Percentiles rank a stretch among this genome's conserved stretches.
These are phyloP conservation scores for Salix arbutifolia DNA, from an alignment of 345 rosid genomes.

Conservation along the genomic window DNA sequence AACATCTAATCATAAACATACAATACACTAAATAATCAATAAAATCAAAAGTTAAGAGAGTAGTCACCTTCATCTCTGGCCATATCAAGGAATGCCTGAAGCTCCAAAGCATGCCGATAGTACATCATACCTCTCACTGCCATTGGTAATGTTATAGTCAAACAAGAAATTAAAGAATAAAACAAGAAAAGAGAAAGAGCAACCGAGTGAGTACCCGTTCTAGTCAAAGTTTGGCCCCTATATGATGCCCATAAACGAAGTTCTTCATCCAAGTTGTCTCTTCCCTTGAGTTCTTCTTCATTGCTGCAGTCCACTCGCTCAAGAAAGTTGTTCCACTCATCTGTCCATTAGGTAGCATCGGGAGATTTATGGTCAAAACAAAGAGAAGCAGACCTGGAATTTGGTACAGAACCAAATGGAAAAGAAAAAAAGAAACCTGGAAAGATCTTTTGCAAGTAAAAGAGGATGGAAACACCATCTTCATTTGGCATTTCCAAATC, in stretches of 20 bases:
- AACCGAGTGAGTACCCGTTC: constrained; percentile 60
- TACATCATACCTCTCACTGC: constrained; percentile 99
- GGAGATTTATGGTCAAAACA: not conserved
- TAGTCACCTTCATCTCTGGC: constrained; percentile 84
- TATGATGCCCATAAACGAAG: constrained; percentile 98
- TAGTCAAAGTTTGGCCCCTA: constrained; percentile 96
- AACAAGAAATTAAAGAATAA: not conserved
- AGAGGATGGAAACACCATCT: constrained; percentile 94
- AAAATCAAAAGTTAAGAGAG: constrained; percentile 4
- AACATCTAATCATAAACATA: not conserved
- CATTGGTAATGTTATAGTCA: constrained; percentile 17
- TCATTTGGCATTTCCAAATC: constrained; percentile 81
- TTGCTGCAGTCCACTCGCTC: constrained; percentile 51
- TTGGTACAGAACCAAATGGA: not conserved
- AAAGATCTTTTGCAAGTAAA: constrained; percentile 92
- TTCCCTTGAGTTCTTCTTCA: constrained; percentile 71
- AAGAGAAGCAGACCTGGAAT: not conserved
- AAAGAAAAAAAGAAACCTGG: constrained; percentile 55
- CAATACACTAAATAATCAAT: not conserved
- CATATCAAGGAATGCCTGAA: constrained; percentile 99
- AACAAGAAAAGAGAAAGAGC: not conserved
- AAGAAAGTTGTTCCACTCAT: constrained; percentile 96
- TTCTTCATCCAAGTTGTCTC: constrained; percentile 58
- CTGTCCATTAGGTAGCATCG: constrained; percentile 33
- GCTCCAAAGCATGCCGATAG: constrained; percentile 93